Percentiles rank a stretch among this genome's conserved stretches.
phyloP scores from a whole-genome alignment of 176 grass and related monocot genomes.

The Avena atlantica region DNA sequence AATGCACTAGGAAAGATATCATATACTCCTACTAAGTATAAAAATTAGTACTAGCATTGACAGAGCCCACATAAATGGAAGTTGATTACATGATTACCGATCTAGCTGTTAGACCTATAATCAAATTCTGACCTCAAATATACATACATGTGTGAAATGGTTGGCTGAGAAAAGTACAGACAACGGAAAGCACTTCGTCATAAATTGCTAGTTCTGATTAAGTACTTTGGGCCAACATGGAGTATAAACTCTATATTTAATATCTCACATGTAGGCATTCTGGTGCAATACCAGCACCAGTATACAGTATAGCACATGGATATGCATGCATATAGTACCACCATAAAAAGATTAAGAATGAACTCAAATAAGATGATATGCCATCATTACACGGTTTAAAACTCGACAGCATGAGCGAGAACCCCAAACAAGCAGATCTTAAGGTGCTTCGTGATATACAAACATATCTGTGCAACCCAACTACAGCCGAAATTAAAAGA shows the following conservation, averaged over 20 bases:
- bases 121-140: not conserved
- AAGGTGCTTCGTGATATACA: slow-evolving; percentile 12
- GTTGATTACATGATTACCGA: not conserved
- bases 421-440: slow-evolving; percentile 26
- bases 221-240: slow-evolving; percentile 11
- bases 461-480: slow-evolving; percentile 3
- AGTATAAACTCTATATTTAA: not conserved
- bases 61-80: slow-evolving; percentile 21
- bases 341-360: not conserved
- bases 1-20: slow-evolving; percentile 7
- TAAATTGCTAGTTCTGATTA: slow-evolving; percentile 11
- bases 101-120: not conserved
- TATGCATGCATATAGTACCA: not conserved
- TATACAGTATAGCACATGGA: not conserved
- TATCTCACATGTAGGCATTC: not conserved
- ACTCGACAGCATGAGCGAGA: not conserved
- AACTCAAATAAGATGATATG: slow-evolving; percentile 21
- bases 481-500: not conserved
- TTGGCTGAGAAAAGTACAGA: not conserved
- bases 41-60: not conserved
- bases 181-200: not conserved
- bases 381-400: not conserved
- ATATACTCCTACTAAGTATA: slow-evolving; percentile 18
- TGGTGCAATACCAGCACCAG: slow-evolving; percentile 31
- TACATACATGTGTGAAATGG: not conserved